A percentile compares a stretch with the other conserved stretches of the same genome.
phyloP scores from a whole-genome alignment of 192 early-diverging fungal species.

The Lobosporangium transversale region DNA sequence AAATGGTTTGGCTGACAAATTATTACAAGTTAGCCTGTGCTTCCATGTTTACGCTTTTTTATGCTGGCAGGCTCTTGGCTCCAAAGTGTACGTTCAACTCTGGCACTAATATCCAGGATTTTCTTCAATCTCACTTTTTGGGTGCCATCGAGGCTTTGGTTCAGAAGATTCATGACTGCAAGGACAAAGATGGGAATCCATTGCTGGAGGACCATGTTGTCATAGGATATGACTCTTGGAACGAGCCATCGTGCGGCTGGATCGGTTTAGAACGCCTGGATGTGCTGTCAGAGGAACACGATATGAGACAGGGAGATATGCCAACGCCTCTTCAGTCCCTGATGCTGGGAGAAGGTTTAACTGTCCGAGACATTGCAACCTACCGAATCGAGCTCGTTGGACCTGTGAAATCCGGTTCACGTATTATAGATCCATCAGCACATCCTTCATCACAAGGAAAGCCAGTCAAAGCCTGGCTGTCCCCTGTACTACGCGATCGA shows the following conservation, averaged over 20 bases:
- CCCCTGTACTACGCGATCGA: constrained; percentile 13
- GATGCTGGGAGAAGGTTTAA: constrained; percentile 54
- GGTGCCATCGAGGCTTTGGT: constrained; percentile 51
- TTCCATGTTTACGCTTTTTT: constrained; percentile 68
- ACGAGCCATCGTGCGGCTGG: constrained; percentile 66
- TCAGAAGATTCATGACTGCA: constrained; percentile 36
- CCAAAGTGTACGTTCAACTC: constrained; percentile 54
- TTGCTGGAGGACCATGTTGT: constrained; percentile 54
- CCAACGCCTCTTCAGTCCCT: constrained; percentile 62
- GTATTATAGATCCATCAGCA: constrained; percentile 32
- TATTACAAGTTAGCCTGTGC: constrained; percentile 62
- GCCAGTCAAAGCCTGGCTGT: constrained; percentile 55
- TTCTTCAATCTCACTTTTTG: constrained; percentile 61
- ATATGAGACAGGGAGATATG: constrained; percentile 59
- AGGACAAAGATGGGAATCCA: constrained; percentile 15
- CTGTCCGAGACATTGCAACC: constrained; percentile 42
- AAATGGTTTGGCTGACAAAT: constrained; percentile 70
- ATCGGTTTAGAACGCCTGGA: constrained; percentile 52
- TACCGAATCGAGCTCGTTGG: constrained; percentile 26
- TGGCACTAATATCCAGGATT: constrained; percentile 61
- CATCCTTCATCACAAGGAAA: constrained; percentile 29
- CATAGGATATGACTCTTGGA: constrained; percentile 66
- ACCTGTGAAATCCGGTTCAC: constrained; percentile 28
- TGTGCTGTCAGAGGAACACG: constrained; percentile 51
- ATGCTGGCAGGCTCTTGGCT: constrained; percentile 59